These are phyloP conservation scores for Candida tammaniensis DNA, from an alignment of 805 yeast genomes.

Conservation along the genomic window DNA sequence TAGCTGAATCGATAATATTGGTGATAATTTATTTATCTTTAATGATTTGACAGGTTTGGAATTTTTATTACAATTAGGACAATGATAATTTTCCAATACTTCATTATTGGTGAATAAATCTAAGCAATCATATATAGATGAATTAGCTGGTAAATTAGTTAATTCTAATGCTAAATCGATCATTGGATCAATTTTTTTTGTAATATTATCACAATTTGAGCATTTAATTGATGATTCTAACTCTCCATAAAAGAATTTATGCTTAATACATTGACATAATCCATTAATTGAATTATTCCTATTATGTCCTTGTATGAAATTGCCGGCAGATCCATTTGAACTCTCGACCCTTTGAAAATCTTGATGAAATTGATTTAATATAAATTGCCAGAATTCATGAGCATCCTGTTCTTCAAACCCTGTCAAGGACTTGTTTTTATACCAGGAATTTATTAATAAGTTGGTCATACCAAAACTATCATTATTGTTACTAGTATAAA, in stretches of 20 bases:
- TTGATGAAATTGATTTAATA: conserved; percentile 77
- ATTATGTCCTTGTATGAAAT: not conserved
- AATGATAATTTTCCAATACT: conserved; percentile 69
- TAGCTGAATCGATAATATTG: conserved; percentile 78
- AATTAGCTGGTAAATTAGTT: conserved; percentile 27
- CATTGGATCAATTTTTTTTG: conserved; percentile 82
- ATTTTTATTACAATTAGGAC: conserved; percentile 64
- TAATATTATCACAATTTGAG: conserved; percentile 58
- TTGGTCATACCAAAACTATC: conserved; percentile 81
- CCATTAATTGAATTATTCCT: conserved; percentile 2
- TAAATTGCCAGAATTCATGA: conserved; percentile 94
- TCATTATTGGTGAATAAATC: conserved; percentile 77
- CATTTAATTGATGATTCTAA: conserved; percentile 79
- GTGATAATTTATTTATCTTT: conserved; percentile 65
- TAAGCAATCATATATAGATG: conserved; percentile 59
- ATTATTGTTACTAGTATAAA: conserved; percentile 60
- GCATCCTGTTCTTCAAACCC: conserved; percentile 99
- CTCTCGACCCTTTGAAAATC: conserved; percentile 21
- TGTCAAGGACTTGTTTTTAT: conserved; percentile 76
- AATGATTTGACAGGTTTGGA: conserved; percentile 65
- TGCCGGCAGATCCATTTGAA: not conserved
- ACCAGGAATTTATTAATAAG: conserved; percentile 83
- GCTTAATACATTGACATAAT: conserved; percentile 75
- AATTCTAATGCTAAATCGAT: conserved; percentile 86
- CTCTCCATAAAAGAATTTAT: conserved; percentile 78